Evolutionary conservation across 768 basidiomycete genomes (phyloP), one percentile per base, ranked within the genome.

Genomic region (Suillus alpinus): DNA sequence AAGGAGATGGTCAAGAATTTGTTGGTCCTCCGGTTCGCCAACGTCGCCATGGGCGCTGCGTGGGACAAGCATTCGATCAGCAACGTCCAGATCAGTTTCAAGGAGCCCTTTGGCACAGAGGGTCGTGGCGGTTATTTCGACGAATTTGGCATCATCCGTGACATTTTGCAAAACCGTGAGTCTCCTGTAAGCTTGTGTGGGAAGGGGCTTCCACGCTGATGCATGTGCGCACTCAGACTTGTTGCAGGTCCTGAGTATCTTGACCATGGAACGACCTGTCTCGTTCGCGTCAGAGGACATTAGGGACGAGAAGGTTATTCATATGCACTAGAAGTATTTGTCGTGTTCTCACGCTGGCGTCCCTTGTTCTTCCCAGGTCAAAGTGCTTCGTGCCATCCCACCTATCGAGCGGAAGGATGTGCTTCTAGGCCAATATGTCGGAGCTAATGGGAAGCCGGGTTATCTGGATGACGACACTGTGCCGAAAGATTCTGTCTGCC

Each of bases 121-220:
- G 96, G 96, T n/a, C 92, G 96, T 66, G 96, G 96, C n/a, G 96
- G 97, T 18, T 99, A 99, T 83, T 99, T 99, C 79, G 96, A 99
- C 74, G 95, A 98, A 77, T 99, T 98, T 76, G 97, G 97, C 59
- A 98, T 99, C 74, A 95, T 99, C 75, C 90, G 96, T 71, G 96
- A 99, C 75, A 82, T 99, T 61, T 80, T 95, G 72, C 96, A 99
- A 80, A 99, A 99, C 77, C 96, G 96, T 97, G 75, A 77, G 95
- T 84, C 36, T 37, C 59, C 50, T 51, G 53, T 37, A 57, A n/a
- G 44, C 53, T 50, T 29, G 62, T 41, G 60, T 62, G 63, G 56
- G 60, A 61, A 59, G 31, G 26, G 12, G 52, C 14, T 56, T 40
- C 29, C 23, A 57, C 60, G n/a, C 66, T 68, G 56, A 65, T 69